These are phyloP conservation scores for Apiospora kogelbergensis DNA, from an alignment of 2,329 filamentous ascomycete species.

Conservation along the genomic window DNA sequence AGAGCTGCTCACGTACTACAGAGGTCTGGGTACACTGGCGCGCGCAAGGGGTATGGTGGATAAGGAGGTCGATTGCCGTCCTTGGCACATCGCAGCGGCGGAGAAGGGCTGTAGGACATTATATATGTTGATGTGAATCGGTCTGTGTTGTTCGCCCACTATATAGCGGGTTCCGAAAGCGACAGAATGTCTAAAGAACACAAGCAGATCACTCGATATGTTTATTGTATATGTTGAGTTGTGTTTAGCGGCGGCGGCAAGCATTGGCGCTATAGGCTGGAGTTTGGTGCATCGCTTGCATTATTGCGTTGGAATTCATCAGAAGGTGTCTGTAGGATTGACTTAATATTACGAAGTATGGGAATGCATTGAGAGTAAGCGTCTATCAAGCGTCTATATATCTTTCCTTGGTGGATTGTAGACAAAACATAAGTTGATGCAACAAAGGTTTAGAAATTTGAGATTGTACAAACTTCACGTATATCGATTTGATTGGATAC, in stretches of 20 bases:
- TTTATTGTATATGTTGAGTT: not conserved
- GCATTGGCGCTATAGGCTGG: not conserved
- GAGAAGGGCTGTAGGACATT: conserved; percentile 51
- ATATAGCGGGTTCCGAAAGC: not conserved
- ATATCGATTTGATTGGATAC: no score
- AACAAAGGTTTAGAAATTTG: no score
- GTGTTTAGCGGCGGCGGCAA: not conserved
- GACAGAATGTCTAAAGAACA: not conserved
- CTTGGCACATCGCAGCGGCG: conserved; percentile 75
- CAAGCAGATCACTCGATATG: not conserved
- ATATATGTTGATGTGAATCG: conserved; percentile 1
- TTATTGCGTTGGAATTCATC: not conserved
- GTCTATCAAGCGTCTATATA: not conserved
- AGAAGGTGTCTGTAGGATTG: not conserved
- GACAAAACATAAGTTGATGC: no score
- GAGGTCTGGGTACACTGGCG: conserved; percentile 68
- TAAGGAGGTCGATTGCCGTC: conserved; percentile 60
- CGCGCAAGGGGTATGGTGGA: conserved; percentile 64
- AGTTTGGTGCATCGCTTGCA: conserved; percentile 1
- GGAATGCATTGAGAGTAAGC: not conserved
- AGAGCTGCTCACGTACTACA: conserved; percentile 70
- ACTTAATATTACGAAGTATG: not conserved
- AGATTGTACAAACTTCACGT: no score
- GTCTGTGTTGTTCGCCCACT: not conserved
- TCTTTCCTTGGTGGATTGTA: no score